Conservation (phyloP, 352 stramenopile genomes). For the Pythium scleroteichum region DNA sequence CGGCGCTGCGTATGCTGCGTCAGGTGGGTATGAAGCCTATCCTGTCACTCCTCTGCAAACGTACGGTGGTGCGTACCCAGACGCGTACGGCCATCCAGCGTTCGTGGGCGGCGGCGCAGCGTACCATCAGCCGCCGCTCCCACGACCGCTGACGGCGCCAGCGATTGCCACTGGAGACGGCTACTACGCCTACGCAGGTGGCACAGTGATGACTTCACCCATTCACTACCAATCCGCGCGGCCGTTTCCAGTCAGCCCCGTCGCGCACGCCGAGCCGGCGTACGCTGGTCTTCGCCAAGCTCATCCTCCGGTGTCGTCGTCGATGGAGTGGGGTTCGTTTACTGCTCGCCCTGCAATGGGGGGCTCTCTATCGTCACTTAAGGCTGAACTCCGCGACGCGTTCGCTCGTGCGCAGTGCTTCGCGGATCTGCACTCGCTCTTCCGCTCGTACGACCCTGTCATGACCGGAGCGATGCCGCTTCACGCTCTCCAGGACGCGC, state of each 20-base stretch:
- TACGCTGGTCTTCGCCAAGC: not conserved
- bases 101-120: not conserved
- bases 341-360: not conserved
- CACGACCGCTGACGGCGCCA: conserved; percentile 32
- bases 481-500: conserved; percentile 45
- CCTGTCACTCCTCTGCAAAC: conserved; percentile 7
- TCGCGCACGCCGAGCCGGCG: conserved; percentile 7
- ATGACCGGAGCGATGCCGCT: conserved; percentile 38
- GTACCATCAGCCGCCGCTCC: conserved; percentile 12
- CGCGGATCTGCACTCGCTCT: conserved; percentile 47
- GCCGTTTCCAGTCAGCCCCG: conserved; percentile 22
- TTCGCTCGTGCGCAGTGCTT: conserved; percentile 50
- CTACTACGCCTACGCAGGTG: conserved; percentile 14
- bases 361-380: conserved; percentile 24
- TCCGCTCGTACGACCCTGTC: conserved; percentile 51
- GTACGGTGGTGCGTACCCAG: conserved; percentile 1
- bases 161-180: conserved; percentile 9
- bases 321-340: conserved; percentile 16
- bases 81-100: conserved; percentile 12
- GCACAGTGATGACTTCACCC: conserved; percentile 31
- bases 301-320: conserved; percentile 7
- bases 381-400: conserved; percentile 46
- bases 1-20: conserved; percentile 14
- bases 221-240: conserved; percentile 22
- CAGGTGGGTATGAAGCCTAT: conserved; percentile 18